Base-by-base conservation (phyloP, 2,329 filamentous ascomycete genomes). In the Pyrenochaeta sp. region DNA sequence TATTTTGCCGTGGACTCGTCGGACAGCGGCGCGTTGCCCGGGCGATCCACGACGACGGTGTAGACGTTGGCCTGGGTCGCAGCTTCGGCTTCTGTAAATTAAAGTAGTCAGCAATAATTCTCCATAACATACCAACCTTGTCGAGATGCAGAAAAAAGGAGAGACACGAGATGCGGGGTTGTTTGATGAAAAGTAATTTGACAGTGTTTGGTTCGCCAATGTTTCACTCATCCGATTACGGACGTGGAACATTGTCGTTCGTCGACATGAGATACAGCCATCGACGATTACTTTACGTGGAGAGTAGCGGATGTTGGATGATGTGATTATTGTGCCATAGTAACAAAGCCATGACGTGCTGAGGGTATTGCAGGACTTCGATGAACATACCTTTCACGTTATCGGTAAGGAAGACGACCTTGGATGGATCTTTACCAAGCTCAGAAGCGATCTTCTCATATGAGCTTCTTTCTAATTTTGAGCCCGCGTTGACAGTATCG, bases 361-460 rank as follows among this genome's bases (percentile, higher is more conserved):
- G 34, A 36, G 44, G 19, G 14, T 13, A 18, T 10, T 14, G 19
- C 22, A 24, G 32, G n/a, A n/a, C n/a, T n/a, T n/a, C 24, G 37
- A 46, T 34, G 28, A 20, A 60, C 61, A 53, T 67, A 77, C 74
- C 78, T 63, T 81, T 82, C 31, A 89, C 78, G 63, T 91, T 91
- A 72, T 94, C 89, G 61, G 88, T 93, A 48, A 93, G 74, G 68
- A 94, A 94, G n/a, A 90, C 75, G 76, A 88, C 88, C 42, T 81
- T 76, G 8, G 68, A 69, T 13, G 78, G 68, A 35, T 74, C 58
- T 43, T 78, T 73, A 22, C 47, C 55, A 11, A 81, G 51, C 48
- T 76, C 73, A 32, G 69, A 68, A 34, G 81, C 76, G 55, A 92
- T 91, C 58, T 76, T 82, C 55, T 73, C 69, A 72, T 93, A 94